These are phyloP conservation scores for Gremmenia infestans DNA, from an alignment of 2,329 filamentous ascomycete genomes.

Conservation along the genomic window DNA sequence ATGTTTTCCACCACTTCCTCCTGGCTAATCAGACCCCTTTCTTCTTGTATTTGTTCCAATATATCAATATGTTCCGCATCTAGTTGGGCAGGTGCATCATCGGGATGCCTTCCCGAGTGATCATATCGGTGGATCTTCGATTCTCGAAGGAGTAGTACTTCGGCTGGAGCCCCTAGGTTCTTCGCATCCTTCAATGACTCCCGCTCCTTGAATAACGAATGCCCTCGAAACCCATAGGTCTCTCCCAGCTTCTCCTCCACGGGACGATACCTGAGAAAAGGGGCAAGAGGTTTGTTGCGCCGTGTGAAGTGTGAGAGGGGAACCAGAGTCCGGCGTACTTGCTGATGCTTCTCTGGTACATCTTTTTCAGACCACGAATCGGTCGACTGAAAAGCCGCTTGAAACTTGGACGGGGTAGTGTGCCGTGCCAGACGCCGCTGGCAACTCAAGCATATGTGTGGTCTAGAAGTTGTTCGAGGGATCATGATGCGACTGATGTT, in stretches of 20 bases:
- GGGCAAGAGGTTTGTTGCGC: background rate
- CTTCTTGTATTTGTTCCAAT: slow-evolving; percentile 22
- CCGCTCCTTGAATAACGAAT: slow-evolving; percentile 17
- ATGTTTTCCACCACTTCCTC: slow-evolving; percentile 30
- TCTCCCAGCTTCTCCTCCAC: slow-evolving; percentile 4
- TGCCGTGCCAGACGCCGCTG: slow-evolving; percentile 23
- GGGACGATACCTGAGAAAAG: background rate
- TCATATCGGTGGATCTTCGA: slow-evolving; percentile 16
- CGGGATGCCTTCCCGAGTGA: background rate
- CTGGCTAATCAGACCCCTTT: slow-evolving; percentile 24
- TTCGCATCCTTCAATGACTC: slow-evolving; percentile 17
- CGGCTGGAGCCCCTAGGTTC: slow-evolving; percentile 22
- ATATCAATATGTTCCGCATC: slow-evolving; percentile 27
- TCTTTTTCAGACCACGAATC: background rate
- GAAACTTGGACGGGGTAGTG: background rate
- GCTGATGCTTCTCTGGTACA: background rate
- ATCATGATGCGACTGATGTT: slow-evolving; percentile 31
- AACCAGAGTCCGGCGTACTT: slow-evolving; percentile 1
- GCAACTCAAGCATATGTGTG: slow-evolving; percentile 32
- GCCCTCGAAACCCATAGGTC: slow-evolving; percentile 20
- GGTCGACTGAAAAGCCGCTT: slow-evolving; percentile 16
- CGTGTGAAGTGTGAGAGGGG: background rate
- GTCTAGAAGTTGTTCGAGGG: slow-evolving; percentile 17
- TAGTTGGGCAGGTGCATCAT: background rate
- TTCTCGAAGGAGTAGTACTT: slow-evolving; percentile 31